A percentile compares a stretch with the other conserved stretches of the same genome.
Evolutionary conservation across 257 asterid genomes (phyloP).

Genomic region (Penstemon davidsonii): DNA sequence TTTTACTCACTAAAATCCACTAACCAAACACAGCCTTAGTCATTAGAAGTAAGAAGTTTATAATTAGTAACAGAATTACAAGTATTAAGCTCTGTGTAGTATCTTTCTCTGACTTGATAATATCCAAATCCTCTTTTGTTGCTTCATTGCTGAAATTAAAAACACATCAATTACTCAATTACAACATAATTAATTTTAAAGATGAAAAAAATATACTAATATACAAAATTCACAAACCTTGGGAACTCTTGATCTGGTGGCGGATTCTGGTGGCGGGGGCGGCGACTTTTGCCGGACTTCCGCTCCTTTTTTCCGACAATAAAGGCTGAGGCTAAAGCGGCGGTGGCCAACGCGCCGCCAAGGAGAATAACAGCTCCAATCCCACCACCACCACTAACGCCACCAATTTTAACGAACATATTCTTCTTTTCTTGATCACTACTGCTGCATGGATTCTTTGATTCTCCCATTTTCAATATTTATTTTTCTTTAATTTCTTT

Average conservation of each 20-base stretch:
- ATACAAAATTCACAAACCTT: conserved; percentile 36
- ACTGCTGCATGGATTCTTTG: neutral
- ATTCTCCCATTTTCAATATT: neutral
- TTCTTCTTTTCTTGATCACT: conserved; percentile 29
- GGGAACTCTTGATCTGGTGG: conserved; percentile 20
- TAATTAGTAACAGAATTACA: conserved; percentile 34
- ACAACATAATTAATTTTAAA: neutral
- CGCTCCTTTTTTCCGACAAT: conserved; percentile 28
- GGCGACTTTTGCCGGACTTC: conserved; percentile 36
- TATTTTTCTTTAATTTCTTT: too few species aligned
- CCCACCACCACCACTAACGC: conserved; percentile 39
- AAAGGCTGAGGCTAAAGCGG: conserved; percentile 47
- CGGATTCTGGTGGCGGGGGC: conserved; percentile 19
- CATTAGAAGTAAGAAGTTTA: too few species aligned
- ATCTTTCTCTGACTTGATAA: conserved; percentile 14
- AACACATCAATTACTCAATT: neutral
- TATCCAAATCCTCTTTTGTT: conserved; percentile 2
- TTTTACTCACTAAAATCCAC: too few species aligned
- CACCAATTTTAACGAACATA: conserved; percentile 31
- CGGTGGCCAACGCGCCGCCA: conserved; percentile 70
- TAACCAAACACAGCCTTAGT: too few species aligned
- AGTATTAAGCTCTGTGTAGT: conserved; percentile 20
- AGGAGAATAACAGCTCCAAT: conserved; percentile 52
- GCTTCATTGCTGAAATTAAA: conserved; percentile 30
- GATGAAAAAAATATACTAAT: neutral